These are phyloP conservation scores for Solanum tacnaense DNA, from an alignment of 257 asterid species.

Conservation along the genomic window DNA sequence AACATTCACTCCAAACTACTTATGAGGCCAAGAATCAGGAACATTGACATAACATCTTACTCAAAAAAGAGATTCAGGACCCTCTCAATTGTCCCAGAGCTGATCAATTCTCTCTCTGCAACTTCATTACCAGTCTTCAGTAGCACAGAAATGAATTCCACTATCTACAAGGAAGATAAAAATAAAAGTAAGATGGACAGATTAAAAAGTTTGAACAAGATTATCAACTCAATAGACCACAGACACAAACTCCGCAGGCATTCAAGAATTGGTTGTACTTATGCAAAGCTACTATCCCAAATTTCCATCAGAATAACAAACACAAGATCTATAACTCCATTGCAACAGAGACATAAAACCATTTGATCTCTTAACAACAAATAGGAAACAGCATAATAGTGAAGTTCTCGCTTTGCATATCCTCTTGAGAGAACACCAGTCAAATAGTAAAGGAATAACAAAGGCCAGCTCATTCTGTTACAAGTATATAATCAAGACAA, in stretches of 20 bases:
- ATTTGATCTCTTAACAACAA: not conserved
- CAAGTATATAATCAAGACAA: not conserved
- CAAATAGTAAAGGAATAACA: not conserved
- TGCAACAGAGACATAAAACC: not conserved
- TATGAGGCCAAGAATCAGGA: not conserved
- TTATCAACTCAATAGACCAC: not conserved
- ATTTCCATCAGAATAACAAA: not conserved
- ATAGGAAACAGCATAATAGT: not conserved
- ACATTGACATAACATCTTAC: constrained; percentile 34
- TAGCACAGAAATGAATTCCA: constrained; percentile 76
- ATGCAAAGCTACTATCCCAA: not conserved
- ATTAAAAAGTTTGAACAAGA: not conserved
- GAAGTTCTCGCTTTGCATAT: not conserved
- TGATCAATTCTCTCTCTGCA: constrained; percentile 71
- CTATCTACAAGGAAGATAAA: constrained; percentile 40
- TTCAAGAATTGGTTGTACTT: not conserved
- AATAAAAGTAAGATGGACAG: not conserved
- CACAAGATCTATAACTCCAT: not conserved
- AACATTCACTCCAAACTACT: not conserved
- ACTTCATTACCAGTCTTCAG: constrained; percentile 78
- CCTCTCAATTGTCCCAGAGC: constrained; percentile 74
- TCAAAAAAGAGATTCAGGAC: constrained; percentile 84
- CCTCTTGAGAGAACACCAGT: not conserved
- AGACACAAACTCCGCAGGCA: not conserved
- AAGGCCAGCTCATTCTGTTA: not conserved